phyloP scores from a whole-genome alignment of 768 basidiomycete genomes.

The Flagelloscypha sp. region DNA sequence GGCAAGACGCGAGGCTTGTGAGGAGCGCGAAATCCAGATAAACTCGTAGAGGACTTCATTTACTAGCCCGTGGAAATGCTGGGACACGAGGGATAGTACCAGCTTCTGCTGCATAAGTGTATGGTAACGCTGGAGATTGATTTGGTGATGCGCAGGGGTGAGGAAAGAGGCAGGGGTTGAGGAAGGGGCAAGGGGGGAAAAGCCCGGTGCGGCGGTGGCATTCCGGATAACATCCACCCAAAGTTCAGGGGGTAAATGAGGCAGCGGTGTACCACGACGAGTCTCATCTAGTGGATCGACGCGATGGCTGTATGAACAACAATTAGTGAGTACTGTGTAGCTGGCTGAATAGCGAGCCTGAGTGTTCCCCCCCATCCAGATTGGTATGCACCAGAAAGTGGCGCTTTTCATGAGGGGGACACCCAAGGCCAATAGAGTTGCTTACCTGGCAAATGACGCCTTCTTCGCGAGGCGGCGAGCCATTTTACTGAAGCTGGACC shows the following conservation, averaged over 20 bases:
- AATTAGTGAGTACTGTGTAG: too few relatives aligned
- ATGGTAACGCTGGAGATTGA: constrained; percentile 36
- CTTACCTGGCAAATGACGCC: too few relatives aligned
- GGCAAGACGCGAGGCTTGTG: constrained; percentile 40
- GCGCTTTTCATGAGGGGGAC: too few relatives aligned
- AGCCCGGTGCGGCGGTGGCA: constrained; percentile 32
- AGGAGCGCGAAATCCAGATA: constrained; percentile 56
- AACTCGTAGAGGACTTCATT: constrained; percentile 58
- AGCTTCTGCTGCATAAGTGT: constrained; percentile 40
- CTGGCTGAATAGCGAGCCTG: too few relatives aligned
- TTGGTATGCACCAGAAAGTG: too few relatives aligned
- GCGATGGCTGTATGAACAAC: too few relatives aligned
- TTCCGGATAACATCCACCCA: constrained; percentile 61
- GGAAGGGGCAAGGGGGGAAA: constrained; percentile 37
- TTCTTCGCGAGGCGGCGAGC: too few relatives aligned
- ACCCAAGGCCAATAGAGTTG: too few relatives aligned
- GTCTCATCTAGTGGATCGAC: too few relatives aligned
- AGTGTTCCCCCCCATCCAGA: too few relatives aligned
- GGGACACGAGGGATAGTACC: constrained; percentile 44
- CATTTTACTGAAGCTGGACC: too few relatives aligned
- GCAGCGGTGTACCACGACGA: constrained; percentile 20
- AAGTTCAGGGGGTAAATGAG: constrained; percentile 49
- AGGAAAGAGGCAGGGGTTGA: constrained; percentile 35
- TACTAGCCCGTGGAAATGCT: constrained; percentile 44
- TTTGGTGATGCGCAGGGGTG: constrained; percentile 25